Evolutionary conservation across 495 filamentous ascomycete species (phyloP).

Genomic region (Letharia lupina): DNA sequence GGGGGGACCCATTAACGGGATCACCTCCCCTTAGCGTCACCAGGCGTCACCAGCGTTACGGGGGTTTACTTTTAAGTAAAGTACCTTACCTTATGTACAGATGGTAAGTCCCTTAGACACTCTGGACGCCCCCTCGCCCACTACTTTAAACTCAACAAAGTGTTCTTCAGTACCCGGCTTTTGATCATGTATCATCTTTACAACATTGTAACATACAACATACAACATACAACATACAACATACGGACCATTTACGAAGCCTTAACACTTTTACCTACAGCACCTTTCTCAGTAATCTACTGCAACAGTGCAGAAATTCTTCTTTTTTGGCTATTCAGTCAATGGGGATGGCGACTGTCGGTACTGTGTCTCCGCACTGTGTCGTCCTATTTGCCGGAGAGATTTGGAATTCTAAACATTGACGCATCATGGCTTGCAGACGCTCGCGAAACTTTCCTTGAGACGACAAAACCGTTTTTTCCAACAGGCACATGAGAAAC

Average conservation of each 20-base stretch:
- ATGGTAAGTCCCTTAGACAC: neutral
- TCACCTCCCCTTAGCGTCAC: neutral
- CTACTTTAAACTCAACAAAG: too few relatives aligned
- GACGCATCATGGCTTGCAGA: neutral
- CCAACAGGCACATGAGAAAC: neutral
- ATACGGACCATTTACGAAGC: neutral
- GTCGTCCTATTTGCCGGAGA: neutral
- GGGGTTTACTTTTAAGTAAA: neutral
- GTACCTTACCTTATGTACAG: too few relatives aligned
- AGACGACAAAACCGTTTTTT: neutral
- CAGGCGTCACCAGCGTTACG: neutral
- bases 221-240: neutral
- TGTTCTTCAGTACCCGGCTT: neutral
- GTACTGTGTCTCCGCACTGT: neutral
- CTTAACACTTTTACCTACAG: neutral
- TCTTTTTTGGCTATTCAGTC: neutral
- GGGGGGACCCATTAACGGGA: neutral
- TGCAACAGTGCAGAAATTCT: neutral
- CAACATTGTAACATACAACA: neutral
- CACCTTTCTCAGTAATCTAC: neutral
- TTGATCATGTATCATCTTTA: neutral
- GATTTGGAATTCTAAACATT: neutral
- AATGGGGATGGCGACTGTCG: neutral
- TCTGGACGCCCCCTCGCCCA: neutral
- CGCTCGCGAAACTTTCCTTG: too few relatives aligned